phyloP scores from a whole-genome alignment of 768 basidiomycete species.

The Leccinum fibrillosum region DNA sequence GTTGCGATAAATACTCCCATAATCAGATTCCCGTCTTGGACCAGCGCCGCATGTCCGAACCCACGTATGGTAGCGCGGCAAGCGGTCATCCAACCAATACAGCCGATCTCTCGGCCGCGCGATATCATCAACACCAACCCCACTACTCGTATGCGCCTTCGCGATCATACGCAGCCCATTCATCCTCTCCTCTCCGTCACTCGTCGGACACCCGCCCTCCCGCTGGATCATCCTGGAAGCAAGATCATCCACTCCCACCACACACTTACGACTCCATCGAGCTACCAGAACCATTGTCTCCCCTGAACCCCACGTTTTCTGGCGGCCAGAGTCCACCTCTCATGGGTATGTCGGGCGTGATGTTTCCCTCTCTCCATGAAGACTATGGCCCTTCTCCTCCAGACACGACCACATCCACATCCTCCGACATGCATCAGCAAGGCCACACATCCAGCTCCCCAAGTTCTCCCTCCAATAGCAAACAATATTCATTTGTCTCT shows the following conservation, averaged over 20 bases:
- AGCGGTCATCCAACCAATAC: conserved; percentile 32
- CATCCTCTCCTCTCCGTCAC: conserved; percentile 45
- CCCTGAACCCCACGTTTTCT: conserved; percentile 52
- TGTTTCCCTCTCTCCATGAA: conserved; percentile 46
- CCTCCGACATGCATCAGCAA: conserved; percentile 34
- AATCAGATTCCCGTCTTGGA: conserved; percentile 41
- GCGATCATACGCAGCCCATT: conserved; percentile 36
- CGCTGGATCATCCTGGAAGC: conserved; percentile 33
- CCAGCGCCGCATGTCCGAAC: conserved; percentile 70
- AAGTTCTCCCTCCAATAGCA: conserved; percentile 44
- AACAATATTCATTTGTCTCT: conserved; percentile 81
- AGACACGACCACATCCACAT: conserved; percentile 58
- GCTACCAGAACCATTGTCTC: conserved; percentile 51
- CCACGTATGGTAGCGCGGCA: conserved; percentile 46
- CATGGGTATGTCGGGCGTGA: conserved; percentile 30
- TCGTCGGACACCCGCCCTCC: conserved; percentile 43
- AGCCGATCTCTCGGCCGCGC: conserved; percentile 31
- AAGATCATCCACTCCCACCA: conserved; percentile 29
- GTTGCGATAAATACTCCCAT: conserved; percentile 33
- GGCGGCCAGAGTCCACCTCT: conserved; percentile 36
- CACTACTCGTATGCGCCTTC: conserved; percentile 33
- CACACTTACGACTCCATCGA: conserved; percentile 34
- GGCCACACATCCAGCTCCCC: conserved; percentile 15
- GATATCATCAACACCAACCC: conserved; percentile 42
- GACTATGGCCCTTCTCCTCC: conserved; percentile 62